phyloP scores from a whole-genome alignment of 1,284 basidiomycete species.

The Boletus holoroseus region DNA sequence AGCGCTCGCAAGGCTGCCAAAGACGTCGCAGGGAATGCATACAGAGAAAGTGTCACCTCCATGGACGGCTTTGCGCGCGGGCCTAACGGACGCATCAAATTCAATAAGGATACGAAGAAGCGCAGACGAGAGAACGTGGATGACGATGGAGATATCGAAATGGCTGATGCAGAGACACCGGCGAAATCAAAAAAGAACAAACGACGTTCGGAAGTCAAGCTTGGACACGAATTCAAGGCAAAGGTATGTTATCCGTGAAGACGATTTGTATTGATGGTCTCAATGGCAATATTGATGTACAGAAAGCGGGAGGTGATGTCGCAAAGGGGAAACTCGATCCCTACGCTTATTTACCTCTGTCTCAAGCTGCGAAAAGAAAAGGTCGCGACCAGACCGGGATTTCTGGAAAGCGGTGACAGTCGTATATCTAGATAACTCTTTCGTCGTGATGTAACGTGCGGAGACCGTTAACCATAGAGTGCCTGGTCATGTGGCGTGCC shows the following conservation, averaged over 20 bases:
- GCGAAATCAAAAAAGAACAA: constrained; percentile 50
- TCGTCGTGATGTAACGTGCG: background rate
- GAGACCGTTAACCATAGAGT: constrained; percentile 54
- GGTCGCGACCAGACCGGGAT: constrained; percentile 47
- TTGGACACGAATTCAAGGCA: constrained; percentile 90
- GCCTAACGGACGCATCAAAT: constrained; percentile 81
- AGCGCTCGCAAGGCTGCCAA: constrained; percentile 37
- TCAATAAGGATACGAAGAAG: constrained; percentile 96
- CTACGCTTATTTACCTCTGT: constrained; percentile 85
- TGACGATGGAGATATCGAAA: constrained; percentile 60
- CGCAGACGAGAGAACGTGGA: constrained; percentile 61
- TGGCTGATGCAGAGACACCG: constrained; percentile 48
- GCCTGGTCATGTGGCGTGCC: constrained; percentile 67
- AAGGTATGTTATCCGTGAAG: constrained; percentile 44
- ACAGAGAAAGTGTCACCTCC: constrained; percentile 75
- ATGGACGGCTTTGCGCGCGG: constrained; percentile 87
- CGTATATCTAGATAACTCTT: constrained; percentile 2
- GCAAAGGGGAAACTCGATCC: constrained; percentile 85
- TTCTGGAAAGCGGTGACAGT: constrained; percentile 40
- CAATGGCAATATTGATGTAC: constrained; percentile 5
- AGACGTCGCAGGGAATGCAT: constrained; percentile 74
- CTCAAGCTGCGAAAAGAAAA: constrained; percentile 73
- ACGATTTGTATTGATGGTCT: background rate
- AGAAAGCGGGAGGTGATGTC: constrained; percentile 92
- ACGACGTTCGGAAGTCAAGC: constrained; percentile 51